A percentile compares a stretch with the other conserved stretches of the same genome.
Conservation (phyloP, 768 basidiomycete species). For the Daedaleopsis sinensis region DNA sequence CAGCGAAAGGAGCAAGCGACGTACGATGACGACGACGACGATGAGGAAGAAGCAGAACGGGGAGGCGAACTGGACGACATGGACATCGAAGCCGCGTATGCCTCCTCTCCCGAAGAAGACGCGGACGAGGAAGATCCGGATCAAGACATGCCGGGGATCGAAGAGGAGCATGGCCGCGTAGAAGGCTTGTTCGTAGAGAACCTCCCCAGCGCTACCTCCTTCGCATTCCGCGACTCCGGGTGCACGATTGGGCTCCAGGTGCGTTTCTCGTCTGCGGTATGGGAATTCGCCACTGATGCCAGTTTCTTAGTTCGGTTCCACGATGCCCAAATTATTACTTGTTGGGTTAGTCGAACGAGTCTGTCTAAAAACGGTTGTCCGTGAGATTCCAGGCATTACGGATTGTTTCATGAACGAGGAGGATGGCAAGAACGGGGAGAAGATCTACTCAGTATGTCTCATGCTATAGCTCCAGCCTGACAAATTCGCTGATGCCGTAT, state of each 20-base stretch:
- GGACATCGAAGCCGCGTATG: constrained; percentile 65
- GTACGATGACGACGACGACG: constrained; percentile 74
- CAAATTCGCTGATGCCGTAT: neutral
- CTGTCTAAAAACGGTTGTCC: constrained; percentile 82
- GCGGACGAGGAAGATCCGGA: constrained; percentile 41
- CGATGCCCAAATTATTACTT: constrained; percentile 90
- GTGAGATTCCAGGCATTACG: constrained; percentile 86
- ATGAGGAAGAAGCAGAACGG: constrained; percentile 55
- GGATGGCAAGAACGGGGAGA: constrained; percentile 53
- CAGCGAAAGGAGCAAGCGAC: constrained; percentile 75
- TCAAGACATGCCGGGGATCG: constrained; percentile 31
- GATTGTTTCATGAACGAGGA: constrained; percentile 83
- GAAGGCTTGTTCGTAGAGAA: constrained; percentile 57
- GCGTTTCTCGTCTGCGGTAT: constrained; percentile 30
- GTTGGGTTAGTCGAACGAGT: constrained; percentile 91
- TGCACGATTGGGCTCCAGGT: constrained; percentile 89
- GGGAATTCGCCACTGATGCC: constrained; percentile 5
- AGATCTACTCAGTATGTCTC: constrained; percentile 49
- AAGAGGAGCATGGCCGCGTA: constrained; percentile 45
- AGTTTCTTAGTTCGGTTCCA: constrained; percentile 69
- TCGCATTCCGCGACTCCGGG: constrained; percentile 63
- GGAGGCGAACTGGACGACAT: constrained; percentile 54
- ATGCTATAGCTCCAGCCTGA: neutral
- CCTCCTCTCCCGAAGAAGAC: constrained; percentile 42
- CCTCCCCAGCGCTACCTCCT: constrained; percentile 69